phyloP scores from a whole-genome alignment of 495 filamentous ascomycete species.

The Penicillium pancosmium region DNA sequence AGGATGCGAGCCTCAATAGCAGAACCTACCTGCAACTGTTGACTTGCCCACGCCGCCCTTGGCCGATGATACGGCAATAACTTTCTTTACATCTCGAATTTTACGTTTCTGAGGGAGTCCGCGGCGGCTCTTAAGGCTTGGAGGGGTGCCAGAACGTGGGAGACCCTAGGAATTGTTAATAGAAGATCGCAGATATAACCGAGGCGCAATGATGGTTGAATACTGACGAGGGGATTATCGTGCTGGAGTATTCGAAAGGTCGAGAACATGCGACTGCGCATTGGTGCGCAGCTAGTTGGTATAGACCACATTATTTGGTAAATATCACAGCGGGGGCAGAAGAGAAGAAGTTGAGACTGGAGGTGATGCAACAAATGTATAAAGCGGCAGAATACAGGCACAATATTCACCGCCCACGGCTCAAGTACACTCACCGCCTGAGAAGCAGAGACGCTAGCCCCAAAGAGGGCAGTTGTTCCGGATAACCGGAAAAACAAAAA shows the following conservation, averaged over 20 bases:
- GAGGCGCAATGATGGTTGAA: not conserved
- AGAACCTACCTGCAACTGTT: slow-evolving; percentile 73
- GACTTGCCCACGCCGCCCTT: slow-evolving; percentile 98
- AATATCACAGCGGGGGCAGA: not conserved
- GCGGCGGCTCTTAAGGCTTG: slow-evolving; percentile 74
- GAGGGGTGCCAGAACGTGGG: slow-evolving; percentile 72
- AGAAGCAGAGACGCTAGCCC: slow-evolving; percentile 11
- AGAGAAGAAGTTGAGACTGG: not conserved
- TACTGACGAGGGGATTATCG: slow-evolving; percentile 85
- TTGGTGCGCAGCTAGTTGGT: not conserved
- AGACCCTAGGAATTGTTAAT: slow-evolving; percentile 62
- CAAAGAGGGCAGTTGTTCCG: slow-evolving; percentile 21
- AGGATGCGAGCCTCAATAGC: too few relatives aligned
- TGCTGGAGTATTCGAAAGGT: slow-evolving; percentile 66
- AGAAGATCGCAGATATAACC: slow-evolving; percentile 1
- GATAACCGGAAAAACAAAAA: slow-evolving; percentile 44
- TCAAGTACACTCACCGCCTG: not conserved
- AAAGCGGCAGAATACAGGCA: not conserved
- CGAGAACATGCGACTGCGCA: slow-evolving; percentile 58
- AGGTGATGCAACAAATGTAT: not conserved
- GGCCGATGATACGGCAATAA: slow-evolving; percentile 90
- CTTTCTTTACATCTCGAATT: slow-evolving; percentile 80
- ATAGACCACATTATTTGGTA: slow-evolving; percentile 8
- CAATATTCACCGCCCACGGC: not conserved
- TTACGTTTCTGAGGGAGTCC: slow-evolving; percentile 79